Evolutionary conservation across 306 rosid genomes (phyloP), one percentile per base, ranked within the genome.

Genomic region (Sicyos edulis): DNA sequence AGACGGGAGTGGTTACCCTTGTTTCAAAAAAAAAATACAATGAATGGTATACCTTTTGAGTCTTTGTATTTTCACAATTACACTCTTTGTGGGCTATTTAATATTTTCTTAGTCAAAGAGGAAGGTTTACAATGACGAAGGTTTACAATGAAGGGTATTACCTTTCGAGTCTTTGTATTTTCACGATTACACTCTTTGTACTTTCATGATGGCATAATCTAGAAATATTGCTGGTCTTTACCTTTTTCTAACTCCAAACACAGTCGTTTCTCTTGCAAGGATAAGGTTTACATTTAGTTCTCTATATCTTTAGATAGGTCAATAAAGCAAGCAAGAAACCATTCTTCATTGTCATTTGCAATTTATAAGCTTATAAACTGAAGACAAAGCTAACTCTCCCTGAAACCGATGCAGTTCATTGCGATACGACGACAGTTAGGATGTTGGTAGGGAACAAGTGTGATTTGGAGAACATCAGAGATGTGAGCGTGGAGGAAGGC

Each of bases 381-480:
- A 54, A 70, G 66, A n/a, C n/a, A n/a, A 76, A 57, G 47, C 17
- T 24, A 59, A 32, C 24, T 10, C 44, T 50, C n/a, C 17, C 32
- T 10, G 6, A 13, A 17, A 11, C 17, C 59, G 8, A 26, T 75
- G 89, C 91, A 89, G 97, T 86, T 83, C 96, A 89, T 82, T 89
- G 95, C 16, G 97, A 92, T 56, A 89, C 88, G 61, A 73, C 91
- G 0, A 80, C 84, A 19, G 95, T 92, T 67, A 86, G 80, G 78
- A 92, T 92, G 96, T 57, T 92, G 88, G 96, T 92, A 21, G 97
- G 97, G 60, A 92, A 92, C 37, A 92, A 92, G 77, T 86, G 97
- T 74, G 97, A 92, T 70, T 78, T 92, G 87, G 96, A 92, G 81
- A 83, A 88, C 75, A 78, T 92, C 26, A 89, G 97, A 81, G 97